phyloP scores from a whole-genome alignment of 2,329 filamentous ascomycete species.

The Dactylellina leptospora region DNA sequence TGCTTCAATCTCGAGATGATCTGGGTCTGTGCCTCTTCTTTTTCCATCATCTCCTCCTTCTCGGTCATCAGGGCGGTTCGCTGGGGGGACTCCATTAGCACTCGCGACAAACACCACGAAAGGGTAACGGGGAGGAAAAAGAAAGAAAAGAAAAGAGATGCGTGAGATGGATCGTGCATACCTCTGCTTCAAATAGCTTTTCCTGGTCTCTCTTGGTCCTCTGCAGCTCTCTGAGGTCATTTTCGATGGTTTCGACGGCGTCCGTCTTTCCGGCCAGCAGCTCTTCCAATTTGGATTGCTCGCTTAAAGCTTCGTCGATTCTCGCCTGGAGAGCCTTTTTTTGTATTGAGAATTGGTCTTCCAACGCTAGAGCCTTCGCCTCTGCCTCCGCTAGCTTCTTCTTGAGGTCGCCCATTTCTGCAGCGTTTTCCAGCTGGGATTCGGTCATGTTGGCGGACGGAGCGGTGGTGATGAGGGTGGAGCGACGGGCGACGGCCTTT shows the following conservation, averaged over 20 bases:
- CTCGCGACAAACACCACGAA: not conserved
- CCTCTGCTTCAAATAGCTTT: constrained; percentile 88
- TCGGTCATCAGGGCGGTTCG: constrained; percentile 64
- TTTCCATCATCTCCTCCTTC: constrained; percentile 83
- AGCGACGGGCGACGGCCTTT: constrained; percentile 55
- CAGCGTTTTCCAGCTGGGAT: constrained; percentile 55
- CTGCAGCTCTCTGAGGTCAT: constrained; percentile 83
- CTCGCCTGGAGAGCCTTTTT: constrained; percentile 82
- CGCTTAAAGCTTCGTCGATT: constrained; percentile 82
- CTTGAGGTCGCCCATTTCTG: constrained; percentile 56
- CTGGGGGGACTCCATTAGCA: constrained; percentile 41
- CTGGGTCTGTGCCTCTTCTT: constrained; percentile 88
- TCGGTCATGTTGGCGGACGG: constrained; percentile 52
- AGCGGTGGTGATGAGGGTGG: constrained; percentile 46
- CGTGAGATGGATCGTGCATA: constrained; percentile 67
- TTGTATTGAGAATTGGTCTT: constrained; percentile 84
- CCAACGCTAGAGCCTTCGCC: constrained; percentile 76
- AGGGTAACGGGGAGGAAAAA: not conserved
- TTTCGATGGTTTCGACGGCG: constrained; percentile 79
- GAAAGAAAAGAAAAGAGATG: constrained; percentile 7
- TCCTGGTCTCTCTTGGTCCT: constrained; percentile 91
- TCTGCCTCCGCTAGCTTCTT: constrained; percentile 55
- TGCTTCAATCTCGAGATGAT: constrained; percentile 94
- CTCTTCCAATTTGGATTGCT: constrained; percentile 88
- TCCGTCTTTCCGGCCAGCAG: constrained; percentile 85